phyloP scores from a whole-genome alignment of 1,284 basidiomycete genomes.

The Trichosporon sp. region DNA sequence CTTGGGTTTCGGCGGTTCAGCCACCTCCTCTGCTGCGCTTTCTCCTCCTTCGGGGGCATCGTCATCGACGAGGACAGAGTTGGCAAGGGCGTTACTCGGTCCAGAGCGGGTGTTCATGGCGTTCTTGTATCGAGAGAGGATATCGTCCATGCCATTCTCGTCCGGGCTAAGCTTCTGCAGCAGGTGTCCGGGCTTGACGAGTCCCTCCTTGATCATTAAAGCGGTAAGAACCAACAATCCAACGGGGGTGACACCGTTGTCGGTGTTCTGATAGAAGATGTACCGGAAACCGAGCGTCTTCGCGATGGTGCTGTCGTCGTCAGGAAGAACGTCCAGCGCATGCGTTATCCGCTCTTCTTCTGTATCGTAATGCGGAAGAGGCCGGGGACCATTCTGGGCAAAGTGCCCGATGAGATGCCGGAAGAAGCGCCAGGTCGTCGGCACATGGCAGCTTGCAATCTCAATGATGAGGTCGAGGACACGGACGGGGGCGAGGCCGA shows the following conservation, averaged over 20 bases:
- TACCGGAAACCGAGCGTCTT: constrained; percentile 97
- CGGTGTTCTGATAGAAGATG: constrained; percentile 67
- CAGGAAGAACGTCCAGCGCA: constrained; percentile 45
- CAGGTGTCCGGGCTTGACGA: constrained; percentile 77
- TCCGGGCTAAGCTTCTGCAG: constrained; percentile 63
- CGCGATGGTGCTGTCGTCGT: constrained; percentile 63
- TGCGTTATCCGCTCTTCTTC: constrained; percentile 44
- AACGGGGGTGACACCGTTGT: constrained; percentile 59
- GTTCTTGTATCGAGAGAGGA: constrained; percentile 64
- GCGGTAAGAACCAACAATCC: constrained; percentile 79
- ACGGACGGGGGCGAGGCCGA: constrained; percentile 91
- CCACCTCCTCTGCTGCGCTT: constrained; percentile 44
- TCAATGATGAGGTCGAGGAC: constrained; percentile 92
- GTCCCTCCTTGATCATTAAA: constrained; percentile 79
- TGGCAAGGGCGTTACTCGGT: constrained; percentile 76
- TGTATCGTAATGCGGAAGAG: constrained; percentile 15
- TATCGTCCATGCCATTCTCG: constrained; percentile 68
- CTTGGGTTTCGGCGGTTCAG: constrained; percentile 35
- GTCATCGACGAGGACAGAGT: constrained; percentile 82
- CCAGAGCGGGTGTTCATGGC: constrained; percentile 60
- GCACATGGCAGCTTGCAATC: constrained; percentile 74
- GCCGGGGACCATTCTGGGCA: background rate
- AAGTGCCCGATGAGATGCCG: constrained; percentile 62
- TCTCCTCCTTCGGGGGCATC: constrained; percentile 30
- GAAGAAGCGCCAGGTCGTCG: constrained; percentile 87